Evolutionary conservation across 2,329 filamentous ascomycete species (phyloP).

Genomic region (Beauveria sp.): DNA sequence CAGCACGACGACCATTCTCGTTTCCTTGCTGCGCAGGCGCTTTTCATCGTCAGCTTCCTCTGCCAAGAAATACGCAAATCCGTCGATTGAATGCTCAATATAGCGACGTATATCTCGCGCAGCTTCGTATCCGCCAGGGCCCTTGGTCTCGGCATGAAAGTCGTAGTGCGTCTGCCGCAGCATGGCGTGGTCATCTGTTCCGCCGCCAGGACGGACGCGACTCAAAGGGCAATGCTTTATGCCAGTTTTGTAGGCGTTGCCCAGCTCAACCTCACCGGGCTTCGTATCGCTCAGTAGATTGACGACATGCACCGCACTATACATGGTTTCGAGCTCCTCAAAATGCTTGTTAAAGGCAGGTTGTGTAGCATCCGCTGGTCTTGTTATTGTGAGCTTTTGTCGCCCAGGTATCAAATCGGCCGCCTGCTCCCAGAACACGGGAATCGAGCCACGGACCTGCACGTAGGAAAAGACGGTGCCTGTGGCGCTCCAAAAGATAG

Average conservation of each 20-base stretch:
- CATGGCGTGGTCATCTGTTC: constrained; percentile 60
- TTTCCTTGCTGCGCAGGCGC: constrained; percentile 28
- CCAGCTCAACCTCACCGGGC: constrained; percentile 76
- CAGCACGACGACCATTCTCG: constrained; percentile 59
- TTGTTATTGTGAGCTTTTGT: constrained; percentile 87
- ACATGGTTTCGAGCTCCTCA: constrained; percentile 72
- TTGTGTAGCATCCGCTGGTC: constrained; percentile 83
- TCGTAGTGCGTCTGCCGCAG: constrained; percentile 83
- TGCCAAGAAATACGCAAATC: constrained; percentile 87
- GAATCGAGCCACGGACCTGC: constrained; percentile 86
- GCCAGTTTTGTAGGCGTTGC: constrained; percentile 69
- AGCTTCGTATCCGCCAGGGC: constrained; percentile 79
- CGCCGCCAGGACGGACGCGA: constrained; percentile 41
- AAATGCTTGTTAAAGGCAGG: constrained; percentile 96
- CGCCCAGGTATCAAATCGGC: constrained; percentile 82
- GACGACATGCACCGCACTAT: constrained; percentile 85
- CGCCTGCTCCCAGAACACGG: constrained; percentile 94
- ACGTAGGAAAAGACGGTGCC: constrained; percentile 84
- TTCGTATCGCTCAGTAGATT: constrained; percentile 92
- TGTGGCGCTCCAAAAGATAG: constrained; percentile 76
- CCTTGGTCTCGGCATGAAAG: constrained; percentile 90
- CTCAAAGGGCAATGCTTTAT: constrained; percentile 68
- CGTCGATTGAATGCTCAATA: constrained; percentile 71
- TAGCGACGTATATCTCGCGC: constrained; percentile 75
- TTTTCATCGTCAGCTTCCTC: constrained; percentile 56